Evolutionary conservation across 139 green algal genomes (phyloP).

Genomic region (Trebouxia sp.): DNA sequence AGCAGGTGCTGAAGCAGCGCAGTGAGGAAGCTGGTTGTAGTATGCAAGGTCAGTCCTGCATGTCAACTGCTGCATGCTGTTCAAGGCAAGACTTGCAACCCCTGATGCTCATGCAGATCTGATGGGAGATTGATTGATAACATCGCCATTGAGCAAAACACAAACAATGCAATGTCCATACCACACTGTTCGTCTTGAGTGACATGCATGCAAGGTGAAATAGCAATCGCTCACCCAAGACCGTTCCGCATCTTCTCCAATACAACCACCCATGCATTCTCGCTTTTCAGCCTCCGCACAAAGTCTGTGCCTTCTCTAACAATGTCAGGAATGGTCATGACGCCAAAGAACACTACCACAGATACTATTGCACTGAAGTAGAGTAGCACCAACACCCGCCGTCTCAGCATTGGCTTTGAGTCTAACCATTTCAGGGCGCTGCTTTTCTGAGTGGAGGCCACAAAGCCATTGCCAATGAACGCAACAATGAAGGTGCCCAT

Average conservation of each 20-base stretch:
- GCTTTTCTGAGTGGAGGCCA: constrained; percentile 46
- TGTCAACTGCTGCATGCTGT: too few species aligned
- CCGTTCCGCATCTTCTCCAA: constrained; percentile 86
- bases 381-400: constrained; percentile 65
- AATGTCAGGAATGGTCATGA: constrained; percentile 88
- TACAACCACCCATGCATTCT: constrained; percentile 87
- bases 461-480: constrained; percentile 86
- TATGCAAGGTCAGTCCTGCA: too few species aligned
- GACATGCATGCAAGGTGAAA: too few species aligned
- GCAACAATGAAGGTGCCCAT: constrained; percentile 91
- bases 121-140: too few species aligned
- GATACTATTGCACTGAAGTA: constrained; percentile 82
- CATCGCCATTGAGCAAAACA: too few species aligned
- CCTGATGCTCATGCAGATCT: too few species aligned
- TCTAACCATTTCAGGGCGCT: constrained; percentile 35
- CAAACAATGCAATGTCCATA: too few species aligned
- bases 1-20: too few species aligned
- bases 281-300: constrained; percentile 80
- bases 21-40: too few species aligned
- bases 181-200: too few species aligned
- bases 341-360: constrained; percentile 73
- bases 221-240: too few species aligned
- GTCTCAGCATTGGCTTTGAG: constrained; percentile 23
- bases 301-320: constrained; percentile 85
- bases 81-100: too few species aligned